phyloP scores from a whole-genome alignment of 2,329 filamentous ascomycete species.

The Ascosphaera acerosa region DNA sequence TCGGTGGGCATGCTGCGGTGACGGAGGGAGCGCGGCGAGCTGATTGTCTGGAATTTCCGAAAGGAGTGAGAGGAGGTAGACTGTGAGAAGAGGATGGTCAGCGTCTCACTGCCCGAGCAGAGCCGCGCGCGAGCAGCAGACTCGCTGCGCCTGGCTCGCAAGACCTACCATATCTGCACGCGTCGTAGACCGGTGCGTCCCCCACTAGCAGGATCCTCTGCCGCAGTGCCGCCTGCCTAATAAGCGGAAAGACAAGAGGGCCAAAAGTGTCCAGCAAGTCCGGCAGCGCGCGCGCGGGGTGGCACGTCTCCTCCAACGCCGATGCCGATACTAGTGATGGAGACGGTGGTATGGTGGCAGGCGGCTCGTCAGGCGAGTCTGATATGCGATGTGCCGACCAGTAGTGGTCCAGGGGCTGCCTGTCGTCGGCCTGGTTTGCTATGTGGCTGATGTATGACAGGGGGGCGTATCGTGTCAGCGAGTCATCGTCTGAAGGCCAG shows the following conservation, averaged over 20 bases:
- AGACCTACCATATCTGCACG: constrained; percentile 62
- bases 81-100: constrained; percentile 24
- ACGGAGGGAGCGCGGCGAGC: constrained; percentile 38
- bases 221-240: constrained; percentile 61
- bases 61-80: constrained; percentile 83
- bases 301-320: constrained; percentile 45
- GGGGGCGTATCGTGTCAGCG: background rate
- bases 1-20: constrained; percentile 33
- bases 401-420: constrained; percentile 44
- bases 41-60: constrained; percentile 63
- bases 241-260: constrained; percentile 73
- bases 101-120: too few species aligned
- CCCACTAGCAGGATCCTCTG: constrained; percentile 74
- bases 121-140: too few species aligned
- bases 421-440: constrained; percentile 38
- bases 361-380: too few species aligned
- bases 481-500: background rate
- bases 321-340: constrained; percentile 16
- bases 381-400: constrained; percentile 40
- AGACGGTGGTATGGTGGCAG: too few species aligned
- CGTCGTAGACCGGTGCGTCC: constrained; percentile 58
- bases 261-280: constrained; percentile 62
- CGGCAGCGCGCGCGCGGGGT: constrained; percentile 66
- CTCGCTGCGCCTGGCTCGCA: background rate
- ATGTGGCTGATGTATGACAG: constrained; percentile 19